Base-by-base conservation (phyloP, 495 filamentous ascomycete genomes). In the Xylaria venustula region DNA sequence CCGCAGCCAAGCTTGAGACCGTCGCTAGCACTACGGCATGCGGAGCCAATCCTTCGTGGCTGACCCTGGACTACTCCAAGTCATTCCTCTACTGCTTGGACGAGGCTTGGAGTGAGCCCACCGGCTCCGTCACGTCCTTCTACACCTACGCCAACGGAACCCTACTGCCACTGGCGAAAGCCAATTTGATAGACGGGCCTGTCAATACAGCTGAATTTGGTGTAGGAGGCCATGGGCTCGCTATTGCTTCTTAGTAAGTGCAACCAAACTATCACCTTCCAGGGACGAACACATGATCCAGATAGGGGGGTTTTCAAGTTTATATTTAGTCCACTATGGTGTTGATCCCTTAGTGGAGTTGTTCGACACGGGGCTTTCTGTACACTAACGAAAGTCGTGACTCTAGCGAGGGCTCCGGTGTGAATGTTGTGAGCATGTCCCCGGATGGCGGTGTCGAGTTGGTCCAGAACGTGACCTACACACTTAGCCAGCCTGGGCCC, bases 21-120 rank as follows among this genome's bases (percentile, higher is more conserved):
- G 56, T 79, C 42, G 72, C 80, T 36, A 70, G 73, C 20, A 73
- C 78, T 28, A 70, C 77, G 41, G 75, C 71, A 26, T 88, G 85
- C 71, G 81, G 76, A 14, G 62, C 65, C 19, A 81, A 83, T 64
- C 81, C 85, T n/a, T 82, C 83, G 46, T 88, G 85, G 84, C 67
- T 88, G 47, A 79, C 79, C 7, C 75, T 83, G 34, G 84, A 76
- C 69, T 45, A 73, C 14, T 63, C 68, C 45, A 73, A 78, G 40
- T 65, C 71, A 9, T 73, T 79, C 9, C 65, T 89, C 22, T 89
- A 87, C 75, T 88, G 85, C 73, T 69, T 84, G 30, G 81, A 88
- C 54, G 87, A 89, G 71, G 77, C 71, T 26, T 70, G 77, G 58
- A 53, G 26, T 32, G 54, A 58, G 32, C 64, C 68, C 15, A 75